phyloP scores from a whole-genome alignment of 2,329 filamentous ascomycete genomes.

The Polychaeton citri region DNA sequence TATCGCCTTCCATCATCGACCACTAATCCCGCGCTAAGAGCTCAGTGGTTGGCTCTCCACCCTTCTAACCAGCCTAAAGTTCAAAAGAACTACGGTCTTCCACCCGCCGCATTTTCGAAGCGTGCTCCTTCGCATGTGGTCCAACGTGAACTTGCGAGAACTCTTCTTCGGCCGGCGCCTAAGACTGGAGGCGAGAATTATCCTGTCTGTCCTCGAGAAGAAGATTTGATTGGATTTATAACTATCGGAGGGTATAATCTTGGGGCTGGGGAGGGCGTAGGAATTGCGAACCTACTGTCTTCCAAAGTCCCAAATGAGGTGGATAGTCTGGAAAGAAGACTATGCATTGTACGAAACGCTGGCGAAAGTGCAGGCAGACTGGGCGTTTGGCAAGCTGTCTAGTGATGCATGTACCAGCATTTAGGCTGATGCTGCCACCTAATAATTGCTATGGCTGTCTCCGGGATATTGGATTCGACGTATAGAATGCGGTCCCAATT shows the following conservation, averaged over 20 bases:
- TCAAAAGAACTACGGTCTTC: slow-evolving; percentile 12
- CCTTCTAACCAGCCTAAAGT: slow-evolving; percentile 14
- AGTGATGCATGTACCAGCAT: too few relatives aligned
- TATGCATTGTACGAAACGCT: slow-evolving; percentile 72
- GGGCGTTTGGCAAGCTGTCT: slow-evolving; percentile 59
- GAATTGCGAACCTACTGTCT: slow-evolving; percentile 57
- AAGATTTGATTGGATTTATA: slow-evolving; percentile 78
- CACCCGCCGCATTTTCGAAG: slow-evolving; percentile 10
- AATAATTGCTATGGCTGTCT: too few relatives aligned
- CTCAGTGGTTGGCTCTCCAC: slow-evolving; percentile 56
- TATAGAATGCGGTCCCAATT: too few relatives aligned
- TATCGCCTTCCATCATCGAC: slow-evolving; percentile 61
- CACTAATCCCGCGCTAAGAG: slow-evolving; percentile 36
- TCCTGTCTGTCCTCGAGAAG: slow-evolving; percentile 56
- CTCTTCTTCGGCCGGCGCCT: slow-evolving; percentile 29
- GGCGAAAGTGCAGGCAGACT: slow-evolving; percentile 70
- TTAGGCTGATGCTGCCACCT: too few relatives aligned
- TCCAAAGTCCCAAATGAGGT: slow-evolving; percentile 36
- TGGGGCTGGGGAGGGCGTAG: slow-evolving; percentile 59
- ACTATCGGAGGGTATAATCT: slow-evolving; percentile 78
- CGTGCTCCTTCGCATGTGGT: slow-evolving; percentile 31
- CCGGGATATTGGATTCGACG: too few relatives aligned
- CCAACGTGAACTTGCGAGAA: slow-evolving; percentile 27
- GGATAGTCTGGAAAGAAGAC: slow-evolving; percentile 30
- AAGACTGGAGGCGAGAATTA: slow-evolving; percentile 29